Base-by-base conservation (phyloP, 331 rosid genomes). In the Cydonia oblonga region DNA sequence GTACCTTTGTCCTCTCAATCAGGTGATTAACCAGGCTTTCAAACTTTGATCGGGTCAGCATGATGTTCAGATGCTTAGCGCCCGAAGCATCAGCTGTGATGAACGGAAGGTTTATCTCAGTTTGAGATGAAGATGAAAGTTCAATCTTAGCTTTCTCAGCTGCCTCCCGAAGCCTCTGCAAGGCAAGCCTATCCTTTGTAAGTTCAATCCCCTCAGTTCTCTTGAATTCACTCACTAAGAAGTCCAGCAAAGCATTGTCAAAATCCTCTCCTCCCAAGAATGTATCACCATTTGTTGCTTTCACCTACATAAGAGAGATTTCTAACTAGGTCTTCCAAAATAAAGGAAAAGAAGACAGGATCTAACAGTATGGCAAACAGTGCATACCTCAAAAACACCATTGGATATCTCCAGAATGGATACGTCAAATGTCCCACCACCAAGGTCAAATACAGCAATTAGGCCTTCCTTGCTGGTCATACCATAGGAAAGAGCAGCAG, bases 351-450 rank as follows among this genome's bases (percentile, higher is more conserved):
- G 13, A 0, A 24, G 23, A 19, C 0, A 60, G 25, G 23, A 24
- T 7, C 4, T 23, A 15, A 49, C 20, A 69, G 20, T 35, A 25
- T 4, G 30, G 22, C 30, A 24, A 57, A 15, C 4, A 52, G 5
- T 6, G 12, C 4, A 30, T 72, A 89, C 97, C 97, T 92, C 98
- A 80, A 93, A 93, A 69, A 90, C 98, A 78, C 96, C 98, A 77
- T 87, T 90, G 9, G 98, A 93, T 30, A 93, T 93, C 86, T 93
- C 97, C 96, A 93, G 78, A 78, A 93, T 89, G 84, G 98, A 93
- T 25, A 93, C 98, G 86, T 93, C 98, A 69, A 93, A 93, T 33
- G 98, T 93, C 66, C 97, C 96, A 76, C 98, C 98, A 25, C 97
- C 97, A 77, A 92, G 97, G 72, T 92, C 96, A 71, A 92, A 92